A percentile compares a stretch with the other conserved stretches of the same genome.
Evolutionary conservation across 2,329 filamentous ascomycete genomes (phyloP).

Genomic region (Phyllachora maydis): DNA sequence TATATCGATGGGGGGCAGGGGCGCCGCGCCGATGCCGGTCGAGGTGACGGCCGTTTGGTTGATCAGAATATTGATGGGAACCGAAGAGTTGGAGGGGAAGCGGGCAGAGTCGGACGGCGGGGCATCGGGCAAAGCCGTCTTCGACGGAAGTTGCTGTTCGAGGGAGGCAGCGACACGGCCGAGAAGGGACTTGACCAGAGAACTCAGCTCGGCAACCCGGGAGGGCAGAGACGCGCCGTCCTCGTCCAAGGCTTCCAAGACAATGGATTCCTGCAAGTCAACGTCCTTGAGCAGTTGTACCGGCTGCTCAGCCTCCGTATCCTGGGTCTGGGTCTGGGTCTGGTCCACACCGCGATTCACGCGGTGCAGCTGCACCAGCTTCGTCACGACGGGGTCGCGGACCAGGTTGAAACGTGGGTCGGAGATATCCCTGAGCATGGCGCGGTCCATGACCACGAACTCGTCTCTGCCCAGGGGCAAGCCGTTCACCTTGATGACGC

Average conservation of each 20-base stretch:
- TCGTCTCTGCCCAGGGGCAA: conserved; percentile 73
- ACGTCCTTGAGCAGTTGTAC: no score
- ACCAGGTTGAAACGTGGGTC: conserved; percentile 73
- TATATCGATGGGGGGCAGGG: conserved; percentile 19
- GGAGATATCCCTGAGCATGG: conserved; percentile 53
- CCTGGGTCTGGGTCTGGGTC: no score
- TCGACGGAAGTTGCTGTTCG: conserved; percentile 8
- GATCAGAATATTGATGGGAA: conserved; percentile 11
- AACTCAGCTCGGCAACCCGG: conserved; percentile 11
- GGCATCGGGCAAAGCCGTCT: conserved; percentile 4
- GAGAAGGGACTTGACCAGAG: conserved; percentile 24
- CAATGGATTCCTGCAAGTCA: conserved; percentile 3
- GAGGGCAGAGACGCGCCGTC: conserved; percentile 1
- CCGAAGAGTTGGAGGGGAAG: no score
- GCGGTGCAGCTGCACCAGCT: conserved; percentile 23
- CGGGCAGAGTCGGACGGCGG: background rate
- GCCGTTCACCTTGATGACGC: conserved; percentile 64
- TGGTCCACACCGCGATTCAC: conserved; percentile 31
- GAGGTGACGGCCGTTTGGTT: conserved; percentile 15
- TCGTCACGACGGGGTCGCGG: conserved; percentile 34
- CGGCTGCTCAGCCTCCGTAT: no score
- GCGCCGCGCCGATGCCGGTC: conserved; percentile 25
- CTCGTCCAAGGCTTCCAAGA: conserved; percentile 2
- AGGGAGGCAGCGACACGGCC: conserved; percentile 22
- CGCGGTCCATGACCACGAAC: conserved; percentile 58